A percentile compares a stretch with the other conserved stretches of the same genome.
These are phyloP conservation scores for Magnusiomyces tetraspermus DNA, from an alignment of 1,139 yeast species.

Conservation along the genomic window DNA sequence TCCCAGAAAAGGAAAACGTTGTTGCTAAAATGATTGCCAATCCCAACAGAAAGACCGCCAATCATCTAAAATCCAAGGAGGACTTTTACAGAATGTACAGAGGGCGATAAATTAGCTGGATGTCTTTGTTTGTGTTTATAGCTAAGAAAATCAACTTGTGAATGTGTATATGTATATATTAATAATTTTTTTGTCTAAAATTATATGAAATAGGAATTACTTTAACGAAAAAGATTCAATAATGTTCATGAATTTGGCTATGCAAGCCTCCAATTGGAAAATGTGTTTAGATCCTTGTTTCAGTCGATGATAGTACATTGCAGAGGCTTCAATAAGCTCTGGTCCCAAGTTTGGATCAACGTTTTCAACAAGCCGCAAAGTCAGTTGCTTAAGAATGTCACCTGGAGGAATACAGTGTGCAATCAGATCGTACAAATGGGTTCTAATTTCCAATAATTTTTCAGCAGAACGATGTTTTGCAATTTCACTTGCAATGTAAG, in stretches of 20 bases:
- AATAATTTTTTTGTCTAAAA: background rate
- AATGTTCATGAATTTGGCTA: constrained; percentile 75
- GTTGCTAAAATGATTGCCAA: constrained; percentile 45
- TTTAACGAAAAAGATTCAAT: constrained; percentile 32
- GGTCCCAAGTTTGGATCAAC: constrained; percentile 38
- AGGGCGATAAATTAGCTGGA: constrained; percentile 21
- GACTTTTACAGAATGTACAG: constrained; percentile 29
- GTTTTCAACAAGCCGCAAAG: constrained; percentile 45
- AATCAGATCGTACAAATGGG: constrained; percentile 69
- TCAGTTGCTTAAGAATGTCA: constrained; percentile 57
- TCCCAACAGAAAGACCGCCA: constrained; percentile 49
- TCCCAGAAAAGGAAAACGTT: constrained; percentile 43
- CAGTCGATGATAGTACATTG: constrained; percentile 78
- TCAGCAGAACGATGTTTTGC: constrained; percentile 55
- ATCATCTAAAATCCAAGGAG: constrained; percentile 29
- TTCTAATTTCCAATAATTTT: constrained; percentile 56
- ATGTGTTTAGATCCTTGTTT: constrained; percentile 82
- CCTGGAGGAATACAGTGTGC: constrained; percentile 92
- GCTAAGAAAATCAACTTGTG: background rate
- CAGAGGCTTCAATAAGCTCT: constrained; percentile 56
- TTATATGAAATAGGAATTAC: background rate
- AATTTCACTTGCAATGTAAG: constrained; percentile 53
- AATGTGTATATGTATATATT: background rate
- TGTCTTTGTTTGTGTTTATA: background rate
- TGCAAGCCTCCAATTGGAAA: constrained; percentile 89